Conservation (phyloP, 192 early-diverging fungal genomes). For the Rhizoclosmatium globosum region DNA sequence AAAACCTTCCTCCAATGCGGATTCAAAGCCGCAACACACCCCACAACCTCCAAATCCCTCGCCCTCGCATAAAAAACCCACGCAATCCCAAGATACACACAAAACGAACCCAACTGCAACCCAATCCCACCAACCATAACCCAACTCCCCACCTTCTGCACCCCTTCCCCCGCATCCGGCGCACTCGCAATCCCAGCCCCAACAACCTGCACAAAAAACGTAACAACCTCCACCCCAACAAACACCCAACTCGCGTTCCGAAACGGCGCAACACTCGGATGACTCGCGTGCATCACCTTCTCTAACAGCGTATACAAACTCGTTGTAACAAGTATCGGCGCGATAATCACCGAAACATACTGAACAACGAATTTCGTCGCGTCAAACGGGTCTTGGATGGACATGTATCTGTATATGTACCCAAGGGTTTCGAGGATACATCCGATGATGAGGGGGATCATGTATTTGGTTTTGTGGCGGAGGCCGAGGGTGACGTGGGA, state of each 20-base stretch:
- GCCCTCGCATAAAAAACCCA: slow-evolving; percentile 14
- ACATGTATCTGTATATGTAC: neutral
- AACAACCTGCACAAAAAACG: slow-evolving; percentile 40
- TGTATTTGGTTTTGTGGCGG: slow-evolving; percentile 12
- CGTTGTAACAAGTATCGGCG: slow-evolving; percentile 42
- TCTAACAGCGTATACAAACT: slow-evolving; percentile 34
- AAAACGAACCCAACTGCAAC: slow-evolving; percentile 37
- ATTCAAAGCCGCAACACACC: neutral
- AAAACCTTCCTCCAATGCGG: slow-evolving; percentile 3
- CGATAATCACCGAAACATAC: slow-evolving; percentile 38
- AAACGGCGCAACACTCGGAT: slow-evolving; percentile 17
- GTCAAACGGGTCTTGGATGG: neutral
- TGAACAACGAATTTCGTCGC: slow-evolving; percentile 16
- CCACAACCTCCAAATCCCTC: neutral
- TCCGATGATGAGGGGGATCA: neutral
- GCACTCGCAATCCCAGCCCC: slow-evolving; percentile 27
- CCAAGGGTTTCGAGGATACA: neutral
- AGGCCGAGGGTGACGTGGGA: neutral
- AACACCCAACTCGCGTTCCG: slow-evolving; percentile 6
- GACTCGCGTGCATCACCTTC: slow-evolving; percentile 3
- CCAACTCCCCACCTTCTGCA: neutral
- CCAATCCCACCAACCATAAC: slow-evolving; percentile 33
- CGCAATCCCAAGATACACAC: slow-evolving; percentile 26
- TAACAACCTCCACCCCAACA: slow-evolving; percentile 29
- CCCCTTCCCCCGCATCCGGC: neutral